Conservation (phyloP, 306 rosid species). For the Begonia fuchsioides region DNA sequence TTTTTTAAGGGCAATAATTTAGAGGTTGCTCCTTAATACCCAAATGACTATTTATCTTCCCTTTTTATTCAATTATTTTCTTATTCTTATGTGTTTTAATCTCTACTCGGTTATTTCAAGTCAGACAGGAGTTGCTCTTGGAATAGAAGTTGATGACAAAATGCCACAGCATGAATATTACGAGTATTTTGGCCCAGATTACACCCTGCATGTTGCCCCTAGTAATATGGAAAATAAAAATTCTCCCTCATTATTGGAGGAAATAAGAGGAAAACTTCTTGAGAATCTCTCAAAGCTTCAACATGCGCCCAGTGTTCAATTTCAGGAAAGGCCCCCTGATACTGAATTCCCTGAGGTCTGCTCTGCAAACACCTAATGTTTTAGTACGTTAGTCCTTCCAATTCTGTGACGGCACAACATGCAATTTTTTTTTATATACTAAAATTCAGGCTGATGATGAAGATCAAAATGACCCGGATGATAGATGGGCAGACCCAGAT, state of each 20-base stretch:
- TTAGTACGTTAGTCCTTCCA: background rate
- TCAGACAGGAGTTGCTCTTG: slow-evolving; percentile 93
- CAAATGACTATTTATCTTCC: too few species aligned
- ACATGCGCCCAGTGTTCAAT: slow-evolving; percentile 82
- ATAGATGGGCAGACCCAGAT: slow-evolving; percentile 38
- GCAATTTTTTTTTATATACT: too few species aligned
- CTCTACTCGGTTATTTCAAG: slow-evolving; percentile 20
- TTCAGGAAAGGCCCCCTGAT: slow-evolving; percentile 80
- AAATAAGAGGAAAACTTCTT: slow-evolving; percentile 58
- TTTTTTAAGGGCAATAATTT: background rate
- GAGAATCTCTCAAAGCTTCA: slow-evolving; percentile 69
- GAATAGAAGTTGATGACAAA: slow-evolving; percentile 81
- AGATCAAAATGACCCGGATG: slow-evolving; percentile 47
- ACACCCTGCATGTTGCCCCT: slow-evolving; percentile 87
- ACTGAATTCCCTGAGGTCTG: slow-evolving; percentile 64
- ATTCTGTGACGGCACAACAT: background rate
- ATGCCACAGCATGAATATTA: slow-evolving; percentile 87
- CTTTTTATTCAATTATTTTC: slow-evolving; percentile 6
- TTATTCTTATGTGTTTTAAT: slow-evolving; percentile 1
- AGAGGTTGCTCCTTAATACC: background rate
- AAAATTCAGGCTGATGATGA: slow-evolving; percentile 41
- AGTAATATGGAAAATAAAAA: slow-evolving; percentile 93
- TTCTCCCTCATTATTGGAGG: slow-evolving; percentile 51
- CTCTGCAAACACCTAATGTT: background rate
- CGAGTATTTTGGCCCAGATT: slow-evolving; percentile 89